A percentile compares a stretch with the other conserved stretches of the same genome.
These are phyloP conservation scores for Sclerotinia sclerotiorum DNA, from an alignment of 2,329 filamentous ascomycete species.

Conservation along the genomic window DNA sequence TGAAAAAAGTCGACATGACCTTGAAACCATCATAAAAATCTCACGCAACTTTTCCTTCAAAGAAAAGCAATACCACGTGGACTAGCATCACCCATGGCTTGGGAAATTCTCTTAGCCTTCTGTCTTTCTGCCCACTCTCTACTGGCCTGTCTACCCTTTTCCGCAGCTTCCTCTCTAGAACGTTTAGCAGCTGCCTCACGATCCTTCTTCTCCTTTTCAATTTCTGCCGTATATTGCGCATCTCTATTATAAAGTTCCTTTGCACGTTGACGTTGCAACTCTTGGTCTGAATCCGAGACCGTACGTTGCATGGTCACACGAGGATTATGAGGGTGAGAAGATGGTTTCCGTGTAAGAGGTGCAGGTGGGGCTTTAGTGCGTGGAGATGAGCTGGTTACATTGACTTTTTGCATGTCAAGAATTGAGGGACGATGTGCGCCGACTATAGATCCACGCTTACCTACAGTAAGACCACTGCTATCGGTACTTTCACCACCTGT, in stretches of 20 bases:
- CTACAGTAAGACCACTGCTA: slow-evolving; percentile 29
- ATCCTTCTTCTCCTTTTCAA: slow-evolving; percentile 54
- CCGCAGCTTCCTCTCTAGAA: slow-evolving; percentile 60
- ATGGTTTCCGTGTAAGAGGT: slow-evolving; percentile 31
- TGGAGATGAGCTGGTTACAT: slow-evolving; percentile 33
- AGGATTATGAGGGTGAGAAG: slow-evolving; percentile 30
- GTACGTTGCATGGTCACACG: slow-evolving; percentile 44
- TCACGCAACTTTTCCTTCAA: slow-evolving; percentile 1
- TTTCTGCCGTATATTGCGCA: slow-evolving; percentile 48
- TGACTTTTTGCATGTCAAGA: slow-evolving; percentile 39
- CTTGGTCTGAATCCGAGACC: slow-evolving; percentile 51
- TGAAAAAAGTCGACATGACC: background rate
- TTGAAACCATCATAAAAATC: background rate
- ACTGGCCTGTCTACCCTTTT: slow-evolving; percentile 58
- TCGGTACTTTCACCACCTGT: slow-evolving; percentile 38
- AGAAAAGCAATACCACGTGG: slow-evolving; percentile 35
- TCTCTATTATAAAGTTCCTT: slow-evolving; percentile 56
- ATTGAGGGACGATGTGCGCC: slow-evolving; percentile 41
- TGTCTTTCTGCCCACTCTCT: slow-evolving; percentile 64
- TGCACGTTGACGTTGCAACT: slow-evolving; percentile 53
- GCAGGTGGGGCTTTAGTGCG: slow-evolving; percentile 32
- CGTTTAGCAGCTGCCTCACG: slow-evolving; percentile 54
- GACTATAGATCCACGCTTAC: slow-evolving; percentile 38
- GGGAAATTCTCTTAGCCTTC: slow-evolving; percentile 34
- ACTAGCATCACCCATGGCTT: slow-evolving; percentile 30